phyloP scores from a whole-genome alignment of 345 rosid species.

The Linum trigynum region DNA sequence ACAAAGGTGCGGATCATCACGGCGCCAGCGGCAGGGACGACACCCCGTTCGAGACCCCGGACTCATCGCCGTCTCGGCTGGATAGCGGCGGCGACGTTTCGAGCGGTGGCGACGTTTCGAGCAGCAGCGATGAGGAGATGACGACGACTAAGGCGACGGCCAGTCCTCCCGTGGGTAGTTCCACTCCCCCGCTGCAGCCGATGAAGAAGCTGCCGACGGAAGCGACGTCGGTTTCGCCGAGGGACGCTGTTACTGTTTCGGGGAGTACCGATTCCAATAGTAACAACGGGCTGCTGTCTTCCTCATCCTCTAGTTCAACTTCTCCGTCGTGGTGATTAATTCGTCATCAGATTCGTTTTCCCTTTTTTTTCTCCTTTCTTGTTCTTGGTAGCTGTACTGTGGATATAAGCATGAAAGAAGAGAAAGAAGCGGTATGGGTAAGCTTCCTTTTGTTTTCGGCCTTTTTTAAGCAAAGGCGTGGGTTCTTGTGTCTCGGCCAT shows the following conservation, averaged over 20 bases:
- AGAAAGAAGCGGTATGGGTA: too few relatives aligned
- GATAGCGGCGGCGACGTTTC: conserved; percentile 14
- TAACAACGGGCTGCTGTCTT: not conserved
- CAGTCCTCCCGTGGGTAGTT: too few relatives aligned
- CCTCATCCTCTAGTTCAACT: not conserved
- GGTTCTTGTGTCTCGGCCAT: too few relatives aligned
- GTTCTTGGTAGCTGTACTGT: too few relatives aligned
- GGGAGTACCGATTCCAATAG: not conserved
- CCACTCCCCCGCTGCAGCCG: not conserved
- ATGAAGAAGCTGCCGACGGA: conserved; percentile 4
- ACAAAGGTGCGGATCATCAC: conserved; percentile 18
- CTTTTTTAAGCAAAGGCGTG: too few relatives aligned
- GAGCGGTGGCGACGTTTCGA: too few relatives aligned
- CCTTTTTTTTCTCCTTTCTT: too few relatives aligned
- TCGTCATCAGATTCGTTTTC: too few relatives aligned
- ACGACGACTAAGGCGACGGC: too few relatives aligned
- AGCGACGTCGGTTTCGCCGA: not conserved
- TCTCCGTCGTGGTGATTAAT: conserved; percentile 3
- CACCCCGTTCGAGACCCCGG: conserved; percentile 77
- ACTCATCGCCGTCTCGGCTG: conserved; percentile 57
- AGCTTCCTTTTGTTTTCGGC: too few relatives aligned
- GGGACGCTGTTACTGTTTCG: not conserved
- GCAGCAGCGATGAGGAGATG: conserved; percentile 26
- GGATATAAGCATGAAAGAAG: too few relatives aligned
- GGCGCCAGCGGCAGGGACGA: conserved; percentile 17